Evolutionary conservation across 257 asterid genomes (phyloP).

Genomic region (Forsythia viridissima): DNA sequence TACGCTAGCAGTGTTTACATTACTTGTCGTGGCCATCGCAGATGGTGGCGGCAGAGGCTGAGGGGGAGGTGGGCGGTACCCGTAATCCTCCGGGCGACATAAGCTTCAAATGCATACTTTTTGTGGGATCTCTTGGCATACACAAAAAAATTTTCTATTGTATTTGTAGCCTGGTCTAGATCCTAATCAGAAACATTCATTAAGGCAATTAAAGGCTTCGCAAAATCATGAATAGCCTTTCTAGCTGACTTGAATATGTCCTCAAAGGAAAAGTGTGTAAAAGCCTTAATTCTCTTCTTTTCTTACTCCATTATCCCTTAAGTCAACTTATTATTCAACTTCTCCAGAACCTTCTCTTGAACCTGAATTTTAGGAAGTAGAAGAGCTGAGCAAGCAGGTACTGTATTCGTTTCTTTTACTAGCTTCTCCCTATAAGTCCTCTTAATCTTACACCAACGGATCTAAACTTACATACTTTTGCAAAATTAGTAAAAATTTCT

Average conservation of each 20-base stretch:
- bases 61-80: too few relatives aligned
- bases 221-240: slow-evolving; percentile 74
- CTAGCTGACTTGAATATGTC: slow-evolving; percentile 51
- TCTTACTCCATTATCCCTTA: slow-evolving; percentile 46
- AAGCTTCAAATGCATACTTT: slow-evolving; percentile 80
- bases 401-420: slow-evolving; percentile 36
- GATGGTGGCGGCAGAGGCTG: too few relatives aligned
- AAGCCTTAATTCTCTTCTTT: slow-evolving; percentile 33
- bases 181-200: slow-evolving; percentile 82
- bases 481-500: slow-evolving; percentile 45
- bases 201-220: slow-evolving; percentile 75
- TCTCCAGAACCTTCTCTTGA: slow-evolving; percentile 49
- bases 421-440: slow-evolving; percentile 54
- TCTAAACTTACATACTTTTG: slow-evolving; percentile 58
- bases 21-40: too few relatives aligned
- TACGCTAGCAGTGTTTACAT: too few relatives aligned
- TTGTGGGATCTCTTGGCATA: slow-evolving; percentile 73
- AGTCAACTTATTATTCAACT: slow-evolving; percentile 52
- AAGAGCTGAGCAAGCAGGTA: slow-evolving; percentile 48
- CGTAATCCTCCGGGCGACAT: slow-evolving; percentile 54
- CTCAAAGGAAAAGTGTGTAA: slow-evolving; percentile 43
- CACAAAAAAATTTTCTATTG: slow-evolving; percentile 49
- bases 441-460: slow-evolving; percentile 76
- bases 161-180: slow-evolving; percentile 66
- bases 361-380: slow-evolving; percentile 55